A percentile compares a stretch with the other conserved stretches of the same genome.
These are phyloP conservation scores for Claviceps quebecensis DNA, from an alignment of 2,329 filamentous ascomycete genomes.

Conservation along the genomic window DNA sequence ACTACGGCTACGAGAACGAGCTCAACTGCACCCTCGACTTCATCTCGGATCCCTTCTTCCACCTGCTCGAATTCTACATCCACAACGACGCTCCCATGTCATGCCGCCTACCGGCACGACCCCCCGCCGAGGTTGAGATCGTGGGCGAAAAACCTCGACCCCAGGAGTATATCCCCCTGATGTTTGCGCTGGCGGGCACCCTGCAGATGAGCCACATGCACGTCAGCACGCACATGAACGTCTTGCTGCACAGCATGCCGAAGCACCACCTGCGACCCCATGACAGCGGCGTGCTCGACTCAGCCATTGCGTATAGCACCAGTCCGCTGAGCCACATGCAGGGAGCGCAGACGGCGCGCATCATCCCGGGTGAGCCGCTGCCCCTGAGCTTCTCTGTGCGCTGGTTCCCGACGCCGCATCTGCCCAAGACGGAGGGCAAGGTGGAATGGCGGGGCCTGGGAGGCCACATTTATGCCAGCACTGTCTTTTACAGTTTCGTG, in stretches of 20 bases:
- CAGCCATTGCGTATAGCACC: constrained; percentile 75
- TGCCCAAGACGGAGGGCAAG: constrained; percentile 53
- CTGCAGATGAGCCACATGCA: constrained; percentile 83
- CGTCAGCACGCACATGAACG: constrained; percentile 77
- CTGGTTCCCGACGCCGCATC: constrained; percentile 67
- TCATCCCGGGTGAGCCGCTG: constrained; percentile 78
- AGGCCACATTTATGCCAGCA: constrained; percentile 49
- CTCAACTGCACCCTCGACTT: constrained; percentile 72
- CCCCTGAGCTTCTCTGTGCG: constrained; percentile 66
- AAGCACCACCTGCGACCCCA: constrained; percentile 48
- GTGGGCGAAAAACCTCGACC: constrained; percentile 35
- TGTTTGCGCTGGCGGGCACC: constrained; percentile 79
- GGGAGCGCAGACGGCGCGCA: constrained; percentile 40
- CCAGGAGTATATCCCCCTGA: constrained; percentile 63
- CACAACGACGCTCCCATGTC: constrained; percentile 89
- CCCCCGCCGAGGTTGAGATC: constrained; percentile 40
- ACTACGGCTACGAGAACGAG: constrained; percentile 71
- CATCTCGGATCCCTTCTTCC: constrained; percentile 68
- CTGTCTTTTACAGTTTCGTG: constrained; percentile 46
- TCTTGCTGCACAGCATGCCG: constrained; percentile 61
- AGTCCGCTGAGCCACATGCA: constrained; percentile 51
- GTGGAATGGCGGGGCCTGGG: constrained; percentile 54
- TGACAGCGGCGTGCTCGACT: constrained; percentile 70
- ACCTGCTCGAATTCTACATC: constrained; percentile 91
- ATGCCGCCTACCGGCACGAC: constrained; percentile 76